Conservation (phyloP, 139 green algal genomes). For the Micractinium sp. region DNA sequence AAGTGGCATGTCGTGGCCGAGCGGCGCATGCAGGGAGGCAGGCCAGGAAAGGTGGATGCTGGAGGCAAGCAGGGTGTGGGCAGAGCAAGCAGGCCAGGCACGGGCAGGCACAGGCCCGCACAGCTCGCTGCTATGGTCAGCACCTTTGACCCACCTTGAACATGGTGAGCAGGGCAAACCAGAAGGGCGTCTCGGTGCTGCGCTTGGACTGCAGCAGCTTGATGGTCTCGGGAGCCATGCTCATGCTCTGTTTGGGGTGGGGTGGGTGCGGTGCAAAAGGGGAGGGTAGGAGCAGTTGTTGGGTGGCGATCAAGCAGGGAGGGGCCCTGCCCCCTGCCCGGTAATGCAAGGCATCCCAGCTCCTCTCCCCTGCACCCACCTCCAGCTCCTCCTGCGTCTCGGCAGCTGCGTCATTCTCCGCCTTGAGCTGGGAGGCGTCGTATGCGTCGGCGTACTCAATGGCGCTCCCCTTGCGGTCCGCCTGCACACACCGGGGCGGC, state of each 20-base stretch:
- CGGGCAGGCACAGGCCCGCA: too few species aligned
- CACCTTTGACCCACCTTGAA: constrained; percentile 25
- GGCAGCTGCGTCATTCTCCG: constrained; percentile 17
- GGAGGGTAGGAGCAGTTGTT: neutral
- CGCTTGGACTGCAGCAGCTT: constrained; percentile 60
- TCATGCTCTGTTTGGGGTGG: neutral
- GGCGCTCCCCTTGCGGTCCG: constrained; percentile 36
- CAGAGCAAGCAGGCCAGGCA: too few species aligned
- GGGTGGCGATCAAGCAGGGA: too few species aligned
- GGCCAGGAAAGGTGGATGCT: too few species aligned
- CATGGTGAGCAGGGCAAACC: constrained; percentile 66
- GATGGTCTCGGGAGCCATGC: neutral
- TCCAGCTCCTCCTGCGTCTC: neutral
- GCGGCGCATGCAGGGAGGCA: too few species aligned
- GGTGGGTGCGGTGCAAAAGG: neutral
- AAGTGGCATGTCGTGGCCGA: too few species aligned
- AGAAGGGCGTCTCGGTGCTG: constrained; percentile 76
- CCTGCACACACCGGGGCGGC: too few species aligned
- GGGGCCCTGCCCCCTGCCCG: too few species aligned
- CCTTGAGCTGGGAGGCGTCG: constrained; percentile 14
- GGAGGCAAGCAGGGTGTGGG: too few species aligned
- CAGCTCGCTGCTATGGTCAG: too few species aligned
- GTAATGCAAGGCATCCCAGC: too few species aligned
- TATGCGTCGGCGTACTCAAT: constrained; percentile 19
- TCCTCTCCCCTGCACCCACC: too few species aligned